Percentiles rank a stretch among this genome's conserved stretches.
These are phyloP conservation scores for Neurospora discreta DNA, from an alignment of 495 filamentous ascomycete species.

Conservation along the genomic window DNA sequence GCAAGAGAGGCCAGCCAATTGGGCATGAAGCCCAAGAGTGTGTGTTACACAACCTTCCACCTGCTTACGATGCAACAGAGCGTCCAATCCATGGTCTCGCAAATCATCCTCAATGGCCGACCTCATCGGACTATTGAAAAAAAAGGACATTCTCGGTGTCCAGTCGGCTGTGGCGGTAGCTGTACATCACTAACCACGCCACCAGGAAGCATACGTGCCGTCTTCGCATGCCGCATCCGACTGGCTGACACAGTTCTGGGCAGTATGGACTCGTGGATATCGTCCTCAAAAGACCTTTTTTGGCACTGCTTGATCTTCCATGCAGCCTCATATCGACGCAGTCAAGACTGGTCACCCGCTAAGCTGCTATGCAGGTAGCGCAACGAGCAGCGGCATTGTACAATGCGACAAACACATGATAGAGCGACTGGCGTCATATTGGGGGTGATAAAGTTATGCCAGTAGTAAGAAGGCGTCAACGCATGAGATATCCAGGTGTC, in stretches of 20 bases:
- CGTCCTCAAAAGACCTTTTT: neutral
- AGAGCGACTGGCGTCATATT: neutral
- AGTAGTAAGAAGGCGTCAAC: neutral
- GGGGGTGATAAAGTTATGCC: neutral
- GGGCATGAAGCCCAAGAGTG: neutral
- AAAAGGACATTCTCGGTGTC: neutral
- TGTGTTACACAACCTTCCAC: neutral
- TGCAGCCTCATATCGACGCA: no score
- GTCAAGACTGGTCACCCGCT: no score
- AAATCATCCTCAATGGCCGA: neutral
- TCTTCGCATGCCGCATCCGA: neutral
- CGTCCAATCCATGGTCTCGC: neutral
- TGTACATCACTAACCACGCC: neutral
- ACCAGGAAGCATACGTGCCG: neutral
- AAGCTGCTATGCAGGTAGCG: neutral
- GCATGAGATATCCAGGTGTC: neutral
- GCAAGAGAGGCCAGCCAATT: neutral
- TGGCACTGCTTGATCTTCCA: neutral
- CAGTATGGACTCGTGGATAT: neutral
- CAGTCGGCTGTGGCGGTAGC: neutral
- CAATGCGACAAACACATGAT: neutral
- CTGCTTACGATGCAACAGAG: neutral
- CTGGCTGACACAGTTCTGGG: neutral
- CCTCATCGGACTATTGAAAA: neutral
- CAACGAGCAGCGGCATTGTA: neutral